Conservation (phyloP, 371 early-diverging fungal genomes). For the Circinella umbellata region DNA sequence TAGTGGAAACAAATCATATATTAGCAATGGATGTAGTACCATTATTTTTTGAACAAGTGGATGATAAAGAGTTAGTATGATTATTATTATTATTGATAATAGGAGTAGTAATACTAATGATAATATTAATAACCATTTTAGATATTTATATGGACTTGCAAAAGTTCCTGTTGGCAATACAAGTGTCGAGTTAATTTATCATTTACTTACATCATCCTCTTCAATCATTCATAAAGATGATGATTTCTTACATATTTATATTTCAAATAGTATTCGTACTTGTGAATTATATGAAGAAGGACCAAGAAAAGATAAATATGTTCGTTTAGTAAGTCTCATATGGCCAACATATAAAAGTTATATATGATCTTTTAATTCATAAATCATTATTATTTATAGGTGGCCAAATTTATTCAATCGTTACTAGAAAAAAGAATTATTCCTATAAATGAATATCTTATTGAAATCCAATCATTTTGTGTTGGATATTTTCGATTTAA, state of each 20-base stretch:
- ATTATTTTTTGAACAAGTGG: conserved; percentile 20
- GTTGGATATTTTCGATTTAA: conserved; percentile 41
- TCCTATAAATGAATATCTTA: conserved; percentile 59
- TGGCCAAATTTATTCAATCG: conserved; percentile 73
- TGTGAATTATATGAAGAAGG: conserved; percentile 65
- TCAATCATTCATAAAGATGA: conserved; percentile 19
- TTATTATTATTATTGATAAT: background rate
- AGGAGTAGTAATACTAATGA: background rate
- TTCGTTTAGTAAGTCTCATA: conserved; percentile 65
- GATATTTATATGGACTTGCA: conserved; percentile 40
- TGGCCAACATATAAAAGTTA: background rate
- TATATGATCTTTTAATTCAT: background rate
- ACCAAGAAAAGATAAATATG: conserved; percentile 64
- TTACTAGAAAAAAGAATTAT: conserved; percentile 61
- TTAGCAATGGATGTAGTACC: conserved; percentile 38
- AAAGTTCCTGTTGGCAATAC: conserved; percentile 30
- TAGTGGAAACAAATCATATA: conserved; percentile 45
- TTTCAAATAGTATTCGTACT: conserved; percentile 68
- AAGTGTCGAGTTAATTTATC: conserved; percentile 72
- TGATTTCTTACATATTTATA: conserved; percentile 66
- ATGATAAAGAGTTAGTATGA: conserved; percentile 19
- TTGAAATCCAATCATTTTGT: conserved; percentile 75
- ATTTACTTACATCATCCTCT: conserved; percentile 39
- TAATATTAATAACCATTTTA: background rate
- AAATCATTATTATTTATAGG: conserved; percentile 44